phyloP scores from a whole-genome alignment of 1,284 basidiomycete species.

The Rhodotorula mucilaginosa region DNA sequence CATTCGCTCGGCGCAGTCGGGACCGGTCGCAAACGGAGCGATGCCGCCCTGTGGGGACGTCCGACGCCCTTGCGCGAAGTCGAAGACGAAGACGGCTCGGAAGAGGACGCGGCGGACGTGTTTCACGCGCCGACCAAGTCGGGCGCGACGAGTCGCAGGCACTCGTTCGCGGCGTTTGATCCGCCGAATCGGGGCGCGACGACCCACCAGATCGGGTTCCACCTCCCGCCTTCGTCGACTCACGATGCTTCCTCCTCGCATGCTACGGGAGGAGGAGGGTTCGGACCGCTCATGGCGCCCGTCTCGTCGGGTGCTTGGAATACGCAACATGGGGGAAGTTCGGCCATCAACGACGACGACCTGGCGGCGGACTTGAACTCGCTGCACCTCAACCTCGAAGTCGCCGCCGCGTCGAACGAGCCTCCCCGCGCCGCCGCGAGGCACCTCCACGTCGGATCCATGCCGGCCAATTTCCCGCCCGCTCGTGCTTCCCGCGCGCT shows the following conservation, averaged over 20 bases:
- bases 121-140: slow-evolving; percentile 44
- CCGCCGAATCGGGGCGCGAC: slow-evolving; percentile 27
- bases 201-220: slow-evolving; percentile 42
- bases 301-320: background rate
- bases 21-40: slow-evolving; percentile 35
- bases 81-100: slow-evolving; percentile 22
- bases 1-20: slow-evolving; percentile 39
- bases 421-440: slow-evolving; percentile 5
- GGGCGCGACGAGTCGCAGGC: slow-evolving; percentile 45
- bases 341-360: slow-evolving; percentile 45
- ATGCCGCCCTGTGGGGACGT: slow-evolving; percentile 38
- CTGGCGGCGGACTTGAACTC: slow-evolving; percentile 45
- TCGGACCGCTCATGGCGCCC: slow-evolving; percentile 8
- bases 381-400: slow-evolving; percentile 45
- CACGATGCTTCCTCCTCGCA: background rate
- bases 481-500: slow-evolving; percentile 9
- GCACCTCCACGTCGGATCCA: slow-evolving; percentile 29
- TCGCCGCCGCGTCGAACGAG: slow-evolving; percentile 20
- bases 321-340: slow-evolving; percentile 22
- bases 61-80: slow-evolving; percentile 22
- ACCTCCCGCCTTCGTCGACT: slow-evolving; percentile 32
- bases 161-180: slow-evolving; percentile 46
- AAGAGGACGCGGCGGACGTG: slow-evolving; percentile 43
- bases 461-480: slow-evolving; percentile 36
- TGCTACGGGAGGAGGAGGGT: slow-evolving; percentile 1